Evolutionary conservation across 1,284 basidiomycete genomes (phyloP).

Genomic region (Irpex sp.): DNA sequence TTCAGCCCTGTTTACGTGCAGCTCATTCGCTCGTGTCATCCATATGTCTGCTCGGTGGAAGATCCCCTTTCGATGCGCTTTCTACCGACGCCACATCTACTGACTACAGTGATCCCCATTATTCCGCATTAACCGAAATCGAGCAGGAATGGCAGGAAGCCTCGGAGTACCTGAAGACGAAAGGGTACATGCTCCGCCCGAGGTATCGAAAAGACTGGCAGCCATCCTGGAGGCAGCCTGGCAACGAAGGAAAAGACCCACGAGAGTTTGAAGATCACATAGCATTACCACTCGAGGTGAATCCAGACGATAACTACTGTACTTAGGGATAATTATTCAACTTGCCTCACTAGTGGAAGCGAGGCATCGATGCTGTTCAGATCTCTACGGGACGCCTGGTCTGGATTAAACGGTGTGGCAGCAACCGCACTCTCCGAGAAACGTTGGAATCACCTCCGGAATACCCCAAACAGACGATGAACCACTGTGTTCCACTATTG

Average conservation of each 20-base stretch:
- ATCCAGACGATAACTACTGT: background rate
- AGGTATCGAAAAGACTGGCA: background rate
- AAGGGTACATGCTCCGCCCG: conserved; percentile 1
- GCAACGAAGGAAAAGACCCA: background rate
- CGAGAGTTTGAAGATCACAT: background rate
- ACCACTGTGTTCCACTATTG: background rate
- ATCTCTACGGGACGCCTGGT: background rate
- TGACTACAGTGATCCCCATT: background rate
- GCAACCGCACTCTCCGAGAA: background rate
- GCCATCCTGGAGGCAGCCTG: background rate
- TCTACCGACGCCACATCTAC: background rate
- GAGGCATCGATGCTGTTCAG: background rate
- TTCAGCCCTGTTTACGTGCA: too few species aligned
- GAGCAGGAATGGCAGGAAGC: background rate
- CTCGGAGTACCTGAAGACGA: background rate
- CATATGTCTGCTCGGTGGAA: too few species aligned
- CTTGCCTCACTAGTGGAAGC: background rate
- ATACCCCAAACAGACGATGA: background rate
- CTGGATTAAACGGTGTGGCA: background rate
- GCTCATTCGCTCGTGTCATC: too few species aligned
- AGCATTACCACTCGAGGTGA: background rate
- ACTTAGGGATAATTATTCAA: background rate
- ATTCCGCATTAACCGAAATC: background rate
- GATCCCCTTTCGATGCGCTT: too few species aligned
- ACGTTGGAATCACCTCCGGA: background rate